phyloP scores from a whole-genome alignment of 208 protist genomes.

The Trypanosoma brucei region DNA sequence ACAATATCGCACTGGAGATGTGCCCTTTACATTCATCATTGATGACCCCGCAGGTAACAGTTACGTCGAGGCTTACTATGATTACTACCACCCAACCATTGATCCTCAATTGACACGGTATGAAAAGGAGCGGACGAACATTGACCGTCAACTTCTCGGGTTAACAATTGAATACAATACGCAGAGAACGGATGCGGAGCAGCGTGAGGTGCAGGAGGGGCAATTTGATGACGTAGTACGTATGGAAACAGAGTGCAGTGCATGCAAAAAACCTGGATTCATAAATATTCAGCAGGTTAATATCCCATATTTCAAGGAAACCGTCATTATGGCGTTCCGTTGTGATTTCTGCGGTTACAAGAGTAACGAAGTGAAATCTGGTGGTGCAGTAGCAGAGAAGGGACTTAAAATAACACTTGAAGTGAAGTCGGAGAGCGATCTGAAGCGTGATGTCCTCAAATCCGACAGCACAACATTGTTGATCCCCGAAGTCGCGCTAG shows the following conservation, averaged over 20 bases:
- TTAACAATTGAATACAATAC: constrained; percentile 88
- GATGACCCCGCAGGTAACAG: constrained; percentile 92
- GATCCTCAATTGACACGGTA: constrained; percentile 81
- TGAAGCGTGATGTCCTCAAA: constrained; percentile 93
- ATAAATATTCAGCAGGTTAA: constrained; percentile 83
- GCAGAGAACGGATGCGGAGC: constrained; percentile 58
- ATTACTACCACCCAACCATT: constrained; percentile 87
- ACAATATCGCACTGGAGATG: constrained; percentile 46
- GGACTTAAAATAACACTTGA: constrained; percentile 70
- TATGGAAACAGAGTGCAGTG: constrained; percentile 75
- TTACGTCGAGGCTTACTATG: constrained; percentile 90
- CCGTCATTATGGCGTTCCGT: constrained; percentile 91
- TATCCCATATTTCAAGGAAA: constrained; percentile 95
- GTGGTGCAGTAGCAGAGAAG: constrained; percentile 76
- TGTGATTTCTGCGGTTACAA: constrained; percentile 94
- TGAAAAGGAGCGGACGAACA: constrained; percentile 80
- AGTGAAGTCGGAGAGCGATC: constrained; percentile 73
- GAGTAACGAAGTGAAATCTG: constrained; percentile 92
- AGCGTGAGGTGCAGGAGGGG: constrained; percentile 75
- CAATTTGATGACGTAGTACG: constrained; percentile 61
- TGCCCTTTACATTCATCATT: constrained; percentile 90
- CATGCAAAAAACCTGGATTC: constrained; percentile 55
- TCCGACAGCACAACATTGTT: constrained; percentile 84
- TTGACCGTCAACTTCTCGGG: constrained; percentile 84
- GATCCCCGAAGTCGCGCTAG: constrained; percentile 87